Evolutionary conservation across 352 stramenopile genomes (phyloP), one percentile per base, ranked within the genome.

Genomic region (Globisporangium lucens): DNA sequence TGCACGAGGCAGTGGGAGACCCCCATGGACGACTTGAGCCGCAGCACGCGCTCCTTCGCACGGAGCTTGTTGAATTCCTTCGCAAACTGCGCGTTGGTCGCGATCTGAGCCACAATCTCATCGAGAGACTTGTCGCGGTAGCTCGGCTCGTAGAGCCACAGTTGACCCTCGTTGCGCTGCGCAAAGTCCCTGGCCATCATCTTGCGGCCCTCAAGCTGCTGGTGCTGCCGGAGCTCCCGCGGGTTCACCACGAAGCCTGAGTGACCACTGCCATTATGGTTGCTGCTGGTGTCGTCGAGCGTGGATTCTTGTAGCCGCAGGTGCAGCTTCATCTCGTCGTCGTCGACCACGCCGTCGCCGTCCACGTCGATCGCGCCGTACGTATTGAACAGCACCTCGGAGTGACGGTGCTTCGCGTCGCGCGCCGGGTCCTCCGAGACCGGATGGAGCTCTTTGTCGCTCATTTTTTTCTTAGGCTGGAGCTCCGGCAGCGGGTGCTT

Each of bases 111-210:
- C 9, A 79, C 70, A 15, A 90, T 74, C 17, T 82, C 70, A 5
- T 85, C 68, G 8, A 66, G 52, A 0, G 75, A 51, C 36, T 77
- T 83, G 35, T 68, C 56, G 35, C 71, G 71, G 69, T 78, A 89
- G 29, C 68, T 75, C 33, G 68, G 33, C 61, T 89, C 81, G 67
- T 83, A 89, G 13, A 86, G 74, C 79, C 83, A 81, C 70, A 91
- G 74, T n/a, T 82, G 76, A 22, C 72, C 72, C 5, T 70, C 70
- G 53, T 90, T 90, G 41, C 80, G 78, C 41, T 70, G 55, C 33
- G 88, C 82, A 65, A 90, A 89, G 57, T 90, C 82, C 15, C 62
- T 63, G 13, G 77, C 83, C 80, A 91, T 89, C 68, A 89, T 77
- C 36, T 63, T 75, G 24, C 80, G 79, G 0, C 79, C 83, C 38